Evolutionary conservation across 805 yeast species (phyloP), one percentile per base, ranked within the genome.

Genomic region (Martiniozyma abietophila): DNA sequence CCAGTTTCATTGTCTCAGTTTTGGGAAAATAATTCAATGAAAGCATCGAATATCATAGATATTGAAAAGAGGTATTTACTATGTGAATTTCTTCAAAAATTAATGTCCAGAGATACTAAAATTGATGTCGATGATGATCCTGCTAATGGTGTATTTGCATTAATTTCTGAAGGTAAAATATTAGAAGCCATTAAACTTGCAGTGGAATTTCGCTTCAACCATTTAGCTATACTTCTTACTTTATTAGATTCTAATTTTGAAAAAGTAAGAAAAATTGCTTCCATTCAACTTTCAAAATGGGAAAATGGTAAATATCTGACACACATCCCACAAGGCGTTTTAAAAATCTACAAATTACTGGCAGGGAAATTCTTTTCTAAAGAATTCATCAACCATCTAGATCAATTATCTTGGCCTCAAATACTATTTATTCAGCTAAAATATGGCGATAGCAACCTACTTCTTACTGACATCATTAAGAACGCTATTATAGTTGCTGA

Each of bases 201-300:
- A 1, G 55, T 76, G 2, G 58, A 66, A n/a, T 56, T 80, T 1
- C 66, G 67, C 7, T 81, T 82, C 47, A 57, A 69, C 5, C 95
- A 88, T 52, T 55, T 89, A 14, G 75, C 95, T 0, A 74, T 73
- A 0, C 48, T 84, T 18, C 54, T 89, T 9, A 68, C 95, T 0
- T 58, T 81, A 27, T 52, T 80, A 6, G 94, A 83, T 22, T 76
- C 92, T 0, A 78, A 80, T 45, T 81, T 78, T 44, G 65, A 65
- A 1, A 63, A 66, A 2, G 77, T 80, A 3, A 63, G 64, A 32
- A 48, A 47, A 1, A 61, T 74, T 34, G 88, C 96, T 0, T 43
- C 50, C 6, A 53, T 54, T 22, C 96, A 86, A 55, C 54, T 89
- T 17, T 56, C 61, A 2, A 71, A 69, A 25, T 88, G 96, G 96